These are phyloP conservation scores for Avena eriantha DNA, from an alignment of 176 grass and related monocot species.

Conservation along the genomic window DNA sequence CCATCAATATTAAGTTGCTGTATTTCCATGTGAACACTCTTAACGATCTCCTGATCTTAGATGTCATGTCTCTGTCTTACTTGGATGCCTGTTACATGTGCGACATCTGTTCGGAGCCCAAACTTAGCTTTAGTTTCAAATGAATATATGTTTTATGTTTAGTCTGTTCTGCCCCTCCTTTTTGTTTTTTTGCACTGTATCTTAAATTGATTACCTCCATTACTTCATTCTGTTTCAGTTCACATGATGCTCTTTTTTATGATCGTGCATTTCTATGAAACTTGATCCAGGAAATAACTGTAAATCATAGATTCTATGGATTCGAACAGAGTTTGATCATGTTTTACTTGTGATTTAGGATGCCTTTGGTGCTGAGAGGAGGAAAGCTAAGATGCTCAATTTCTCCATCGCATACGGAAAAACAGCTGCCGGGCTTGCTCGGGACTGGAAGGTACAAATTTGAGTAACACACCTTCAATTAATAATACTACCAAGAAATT, in stretches of 20 bases:
- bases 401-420: conserved; percentile 99
- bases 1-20: conserved; percentile 2
- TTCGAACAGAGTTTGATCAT: conserved; percentile 16
- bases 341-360: conserved; percentile 66
- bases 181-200: not conserved
- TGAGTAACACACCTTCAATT: conserved; percentile 28
- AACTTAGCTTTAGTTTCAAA: not conserved
- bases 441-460: conserved; percentile 92
- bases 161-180: not conserved
- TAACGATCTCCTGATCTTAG: not conserved
- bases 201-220: not conserved
- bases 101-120: not conserved
- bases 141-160: not conserved
- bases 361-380: conserved; percentile 94
- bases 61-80: not conserved
- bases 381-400: conserved; percentile 99
- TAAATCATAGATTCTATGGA: conserved; percentile 23
- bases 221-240: not conserved
- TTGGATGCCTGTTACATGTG: not conserved
- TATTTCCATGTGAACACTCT: not conserved
- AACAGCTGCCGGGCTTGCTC: conserved; percentile 85
- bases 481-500: conserved; percentile 15
- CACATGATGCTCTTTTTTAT: conserved; percentile 16
- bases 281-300: conserved; percentile 9
- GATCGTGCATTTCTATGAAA: conserved; percentile 4